phyloP scores from a whole-genome alignment of 2,329 filamentous ascomycete species.

The Fusarium albosuccineum region DNA sequence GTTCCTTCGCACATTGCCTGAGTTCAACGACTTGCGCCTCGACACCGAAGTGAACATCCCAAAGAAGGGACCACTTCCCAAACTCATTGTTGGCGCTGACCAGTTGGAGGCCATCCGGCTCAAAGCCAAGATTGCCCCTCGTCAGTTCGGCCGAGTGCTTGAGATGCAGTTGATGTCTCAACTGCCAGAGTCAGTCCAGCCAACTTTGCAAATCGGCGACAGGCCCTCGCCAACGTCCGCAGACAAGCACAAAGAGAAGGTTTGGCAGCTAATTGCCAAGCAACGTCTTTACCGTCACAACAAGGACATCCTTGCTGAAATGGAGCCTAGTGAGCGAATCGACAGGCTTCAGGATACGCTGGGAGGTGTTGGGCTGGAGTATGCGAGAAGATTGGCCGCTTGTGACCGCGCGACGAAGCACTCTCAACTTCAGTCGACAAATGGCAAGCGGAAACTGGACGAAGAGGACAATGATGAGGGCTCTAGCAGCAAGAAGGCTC shows the following conservation, averaged over 20 bases:
- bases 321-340: constrained; percentile 76
- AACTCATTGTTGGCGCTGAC: constrained; percentile 69
- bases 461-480: constrained; percentile 43
- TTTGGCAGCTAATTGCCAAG: constrained; percentile 84
- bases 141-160: constrained; percentile 81
- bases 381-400: constrained; percentile 72
- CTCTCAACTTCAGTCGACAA: constrained; percentile 38
- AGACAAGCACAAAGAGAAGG: constrained; percentile 73
- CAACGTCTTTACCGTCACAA: constrained; percentile 82
- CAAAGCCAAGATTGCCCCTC: constrained; percentile 77
- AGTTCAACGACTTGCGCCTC: constrained; percentile 69
- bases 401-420: constrained; percentile 56
- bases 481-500: constrained; percentile 62
- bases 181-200: constrained; percentile 68
- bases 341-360: constrained; percentile 80
- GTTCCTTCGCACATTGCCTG: constrained; percentile 70
- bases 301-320: constrained; percentile 75
- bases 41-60: constrained; percentile 65
- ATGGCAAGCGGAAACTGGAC: constrained; percentile 62
- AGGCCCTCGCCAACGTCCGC: constrained; percentile 61
- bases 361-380: constrained; percentile 77
- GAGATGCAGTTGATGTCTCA: constrained; percentile 80
- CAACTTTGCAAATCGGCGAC: constrained; percentile 60
- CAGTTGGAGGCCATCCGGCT: constrained; percentile 69
- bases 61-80: constrained; percentile 60